These are phyloP conservation scores for Dendrobium chrysotoxum DNA, from an alignment of 106 monocot genomes.

Conservation along the genomic window DNA sequence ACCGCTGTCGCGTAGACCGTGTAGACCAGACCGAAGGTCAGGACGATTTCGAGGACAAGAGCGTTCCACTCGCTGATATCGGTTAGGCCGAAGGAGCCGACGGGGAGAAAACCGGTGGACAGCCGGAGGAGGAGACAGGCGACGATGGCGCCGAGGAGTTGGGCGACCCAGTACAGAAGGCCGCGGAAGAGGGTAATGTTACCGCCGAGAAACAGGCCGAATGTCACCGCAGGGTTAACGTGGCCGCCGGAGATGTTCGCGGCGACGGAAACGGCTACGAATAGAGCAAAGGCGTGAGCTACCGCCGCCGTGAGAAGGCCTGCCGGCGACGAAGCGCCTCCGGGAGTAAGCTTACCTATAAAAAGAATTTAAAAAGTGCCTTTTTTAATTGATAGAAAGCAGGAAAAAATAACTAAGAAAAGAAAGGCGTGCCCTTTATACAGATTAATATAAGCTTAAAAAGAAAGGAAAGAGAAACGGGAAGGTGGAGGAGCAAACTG, in stretches of 20 bases:
- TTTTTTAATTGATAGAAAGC: background rate
- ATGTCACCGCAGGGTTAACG: conserved; percentile 55
- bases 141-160: conserved; percentile 30
- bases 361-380: background rate
- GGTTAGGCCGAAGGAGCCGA: conserved; percentile 24
- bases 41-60: conserved; percentile 31
- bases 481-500: conserved; percentile 21
- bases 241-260: conserved; percentile 58
- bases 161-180: conserved; percentile 41
- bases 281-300: conserved; percentile 40
- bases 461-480: background rate
- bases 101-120: conserved; percentile 24
- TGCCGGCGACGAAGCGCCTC: conserved; percentile 21
- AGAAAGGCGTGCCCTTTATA: too few relatives aligned
- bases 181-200: conserved; percentile 45
- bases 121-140: conserved; percentile 48
- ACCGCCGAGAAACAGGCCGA: conserved; percentile 48
- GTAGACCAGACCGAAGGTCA: conserved; percentile 47
- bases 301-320: conserved; percentile 32
- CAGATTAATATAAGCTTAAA: too few relatives aligned
- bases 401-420: too few relatives aligned
- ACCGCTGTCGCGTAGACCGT: conserved; percentile 49
- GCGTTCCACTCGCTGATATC: conserved; percentile 22
- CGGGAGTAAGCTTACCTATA: conserved; percentile 27
- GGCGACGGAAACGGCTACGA: conserved; percentile 35